Conservation (phyloP, 495 filamentous ascomycete genomes). For the Neurospora sp. region DNA sequence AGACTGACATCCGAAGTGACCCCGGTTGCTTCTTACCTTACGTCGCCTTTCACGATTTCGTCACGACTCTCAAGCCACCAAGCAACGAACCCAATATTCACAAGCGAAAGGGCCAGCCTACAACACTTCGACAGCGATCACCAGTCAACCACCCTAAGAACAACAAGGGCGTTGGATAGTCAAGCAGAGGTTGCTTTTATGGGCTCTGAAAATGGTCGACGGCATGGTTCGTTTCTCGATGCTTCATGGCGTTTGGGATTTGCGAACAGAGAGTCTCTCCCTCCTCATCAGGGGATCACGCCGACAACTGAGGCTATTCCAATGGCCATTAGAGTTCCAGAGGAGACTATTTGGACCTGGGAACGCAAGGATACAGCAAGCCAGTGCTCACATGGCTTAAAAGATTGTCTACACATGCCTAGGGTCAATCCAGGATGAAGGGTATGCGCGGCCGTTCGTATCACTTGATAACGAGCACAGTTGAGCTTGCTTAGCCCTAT, state of each 20-base stretch:
- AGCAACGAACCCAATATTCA: background rate
- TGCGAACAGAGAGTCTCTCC: background rate
- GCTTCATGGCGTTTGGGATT: background rate
- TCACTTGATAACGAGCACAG: background rate
- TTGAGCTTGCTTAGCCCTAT: background rate
- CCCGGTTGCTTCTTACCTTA: constrained; percentile 1
- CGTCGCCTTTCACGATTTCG: background rate
- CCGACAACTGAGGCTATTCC: background rate
- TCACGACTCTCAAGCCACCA: background rate
- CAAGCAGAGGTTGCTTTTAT: background rate
- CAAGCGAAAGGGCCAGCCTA: background rate
- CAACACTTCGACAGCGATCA: background rate
- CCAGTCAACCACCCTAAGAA: background rate
- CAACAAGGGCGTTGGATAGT: background rate
- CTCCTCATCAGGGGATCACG: background rate
- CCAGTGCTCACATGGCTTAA: background rate
- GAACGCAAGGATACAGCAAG: background rate
- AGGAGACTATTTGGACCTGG: background rate
- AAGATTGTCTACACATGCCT: background rate
- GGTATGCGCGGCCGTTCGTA: background rate
- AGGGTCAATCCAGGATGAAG: background rate
- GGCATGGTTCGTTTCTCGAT: background rate
- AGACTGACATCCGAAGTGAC: constrained; percentile 7
- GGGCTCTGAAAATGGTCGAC: background rate
- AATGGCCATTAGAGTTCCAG: background rate